These are phyloP conservation scores for Dictyostelium firmibasis DNA, from an alignment of 78 protist genomes.

Conservation along the genomic window DNA sequence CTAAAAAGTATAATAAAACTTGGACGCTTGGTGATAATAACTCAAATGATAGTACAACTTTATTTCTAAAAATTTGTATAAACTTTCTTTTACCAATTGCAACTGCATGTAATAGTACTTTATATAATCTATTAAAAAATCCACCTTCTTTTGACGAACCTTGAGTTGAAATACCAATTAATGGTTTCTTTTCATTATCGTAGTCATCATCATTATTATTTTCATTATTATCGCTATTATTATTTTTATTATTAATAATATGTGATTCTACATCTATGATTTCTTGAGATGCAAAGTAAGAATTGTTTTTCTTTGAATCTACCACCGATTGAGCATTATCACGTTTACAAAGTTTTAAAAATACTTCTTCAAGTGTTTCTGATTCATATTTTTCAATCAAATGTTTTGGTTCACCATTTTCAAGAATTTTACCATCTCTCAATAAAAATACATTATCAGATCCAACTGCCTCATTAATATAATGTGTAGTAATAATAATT, in stretches of 20 bases:
- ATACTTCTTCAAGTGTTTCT: conserved; percentile 57
- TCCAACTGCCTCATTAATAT: conserved; percentile 81
- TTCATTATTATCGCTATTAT: neutral
- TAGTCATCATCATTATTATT: neutral
- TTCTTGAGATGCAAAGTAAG: neutral
- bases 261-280: neutral
- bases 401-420: conserved; percentile 24
- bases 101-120: neutral
- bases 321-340: neutral
- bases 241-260: neutral
- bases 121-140: neutral
- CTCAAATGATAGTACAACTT: conserved; percentile 29
- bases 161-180: neutral
- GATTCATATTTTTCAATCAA: neutral
- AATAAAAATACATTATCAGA: conserved; percentile 28
- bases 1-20: conserved; percentile 47
- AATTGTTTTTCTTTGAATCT: neutral
- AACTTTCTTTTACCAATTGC: conserved; percentile 46
- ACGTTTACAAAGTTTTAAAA: conserved; percentile 16
- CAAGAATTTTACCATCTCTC: conserved; percentile 68
- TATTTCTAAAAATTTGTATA: conserved; percentile 33
- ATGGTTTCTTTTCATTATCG: neutral
- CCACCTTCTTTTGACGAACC: neutral
- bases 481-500: conserved; percentile 82
- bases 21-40: conserved; percentile 47